Evolutionary conservation across 495 filamentous ascomycete genomes (phyloP).

Genomic region (Xylaria cubensis): DNA sequence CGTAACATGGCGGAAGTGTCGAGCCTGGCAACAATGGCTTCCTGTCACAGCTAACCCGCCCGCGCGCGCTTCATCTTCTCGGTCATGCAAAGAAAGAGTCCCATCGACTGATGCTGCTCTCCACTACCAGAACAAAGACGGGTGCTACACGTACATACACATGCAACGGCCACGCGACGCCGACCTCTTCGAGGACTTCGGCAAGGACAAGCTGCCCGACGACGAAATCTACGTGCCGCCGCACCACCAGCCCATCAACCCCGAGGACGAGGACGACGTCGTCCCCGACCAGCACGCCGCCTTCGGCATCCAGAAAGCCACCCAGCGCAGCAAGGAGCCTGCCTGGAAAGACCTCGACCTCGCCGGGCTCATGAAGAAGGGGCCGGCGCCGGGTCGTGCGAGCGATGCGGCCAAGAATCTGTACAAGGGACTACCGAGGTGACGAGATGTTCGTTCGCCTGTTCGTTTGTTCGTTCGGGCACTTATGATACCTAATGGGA

Average conservation of each 20-base stretch:
- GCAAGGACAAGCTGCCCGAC: slow-evolving; percentile 68
- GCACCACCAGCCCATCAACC: slow-evolving; percentile 90
- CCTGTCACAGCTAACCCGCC: neutral
- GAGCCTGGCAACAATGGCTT: neutral
- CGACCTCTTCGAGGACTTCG: slow-evolving; percentile 92
- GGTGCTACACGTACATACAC: slow-evolving; percentile 85
- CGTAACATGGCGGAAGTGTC: neutral
- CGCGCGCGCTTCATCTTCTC: neutral
- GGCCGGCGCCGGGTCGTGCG: slow-evolving; percentile 45
- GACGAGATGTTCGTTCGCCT: slow-evolving; percentile 23
- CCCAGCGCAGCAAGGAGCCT: slow-evolving; percentile 70
- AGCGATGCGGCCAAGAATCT: slow-evolving; percentile 24
- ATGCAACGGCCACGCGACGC: slow-evolving; percentile 79
- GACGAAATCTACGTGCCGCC: slow-evolving; percentile 88
- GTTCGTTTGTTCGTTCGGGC: neutral
- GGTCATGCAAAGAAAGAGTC: neutral
- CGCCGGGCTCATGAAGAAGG: slow-evolving; percentile 69
- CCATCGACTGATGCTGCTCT: neutral
- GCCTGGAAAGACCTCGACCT: slow-evolving; percentile 90
- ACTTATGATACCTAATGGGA: slow-evolving; percentile 2
- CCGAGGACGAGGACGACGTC: slow-evolving; percentile 97
- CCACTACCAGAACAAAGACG: slow-evolving; percentile 79
- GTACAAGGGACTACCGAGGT: slow-evolving; percentile 56
- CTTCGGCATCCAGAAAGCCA: slow-evolving; percentile 91
- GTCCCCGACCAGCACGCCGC: slow-evolving; percentile 97